These are phyloP conservation scores for Penicillium brasilianum DNA, from an alignment of 2,329 filamentous ascomycete genomes.

Conservation along the genomic window DNA sequence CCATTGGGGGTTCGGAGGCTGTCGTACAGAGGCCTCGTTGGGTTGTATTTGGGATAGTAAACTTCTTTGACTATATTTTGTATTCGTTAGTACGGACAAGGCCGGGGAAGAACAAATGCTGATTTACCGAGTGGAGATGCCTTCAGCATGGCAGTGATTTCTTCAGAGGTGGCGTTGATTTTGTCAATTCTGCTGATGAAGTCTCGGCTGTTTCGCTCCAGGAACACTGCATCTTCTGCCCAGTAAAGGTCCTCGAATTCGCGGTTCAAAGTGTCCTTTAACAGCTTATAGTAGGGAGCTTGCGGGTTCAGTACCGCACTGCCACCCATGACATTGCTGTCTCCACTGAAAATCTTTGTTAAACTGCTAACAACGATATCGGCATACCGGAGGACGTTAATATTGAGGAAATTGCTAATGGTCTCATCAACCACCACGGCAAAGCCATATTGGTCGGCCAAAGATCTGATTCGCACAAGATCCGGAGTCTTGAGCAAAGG, in stretches of 20 bases:
- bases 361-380: constrained; percentile 94
- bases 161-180: constrained; percentile 84
- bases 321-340: constrained; percentile 98
- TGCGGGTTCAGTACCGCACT: constrained; percentile 69
- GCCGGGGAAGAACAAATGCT: not conserved
- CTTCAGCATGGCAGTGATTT: constrained; percentile 74
- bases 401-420: constrained; percentile 93
- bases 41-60: constrained; percentile 83
- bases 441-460: constrained; percentile 86
- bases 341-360: constrained; percentile 96
- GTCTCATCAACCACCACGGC: constrained; percentile 94
- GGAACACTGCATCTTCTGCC: constrained; percentile 90
- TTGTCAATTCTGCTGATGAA: constrained; percentile 81
- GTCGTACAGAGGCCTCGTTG: constrained; percentile 76
- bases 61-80: constrained; percentile 68
- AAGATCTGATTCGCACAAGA: constrained; percentile 74
- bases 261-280: constrained; percentile 69
- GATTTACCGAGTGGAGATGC: constrained; percentile 58
- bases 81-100: not conserved
- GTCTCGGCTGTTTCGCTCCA: constrained; percentile 95
- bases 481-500: constrained; percentile 86
- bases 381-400: constrained; percentile 86
- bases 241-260: constrained; percentile 91
- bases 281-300: constrained; percentile 68
- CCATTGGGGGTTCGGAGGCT: constrained; percentile 72